Base-by-base conservation (phyloP, 2,329 filamentous ascomycete genomes). In the Cryphonectria nitschkei region DNA sequence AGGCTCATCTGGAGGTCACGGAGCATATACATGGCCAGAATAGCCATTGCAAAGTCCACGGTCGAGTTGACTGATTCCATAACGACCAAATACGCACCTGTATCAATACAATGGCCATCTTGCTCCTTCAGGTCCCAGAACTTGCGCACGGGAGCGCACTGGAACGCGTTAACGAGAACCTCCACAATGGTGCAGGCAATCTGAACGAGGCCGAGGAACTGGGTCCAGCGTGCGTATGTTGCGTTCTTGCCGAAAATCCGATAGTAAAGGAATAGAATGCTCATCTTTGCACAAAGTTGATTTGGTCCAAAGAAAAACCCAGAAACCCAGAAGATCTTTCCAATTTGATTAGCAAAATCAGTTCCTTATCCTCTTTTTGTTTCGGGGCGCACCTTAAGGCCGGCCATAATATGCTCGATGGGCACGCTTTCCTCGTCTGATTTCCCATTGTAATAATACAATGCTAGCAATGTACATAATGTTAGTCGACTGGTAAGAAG, bases 11-110 rank as follows among this genome's bases (percentile, higher is more conserved):
- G 54, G 16, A 58, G 26, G 16, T 58, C 54, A 29, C 64, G 64
- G 22, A 66, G 22, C 64, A 66, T 66, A 22, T 54, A n/a, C 46
- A 66, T 56, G 3, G 50, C 64, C 2, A 66, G 46, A 2, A 39
- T 13, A 6, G 37, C 64, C 64, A 66, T 66, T 3, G 64, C 64
- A 32, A 66, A 66, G 50, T 66, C 64, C 13, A 66, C 32, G 4
- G 52, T 26, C 22, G 64, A 66, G 50, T 66, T 66, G 4, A 39
- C 29, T 5, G 50, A 16, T 39, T 66, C 64, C 16, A 32, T 39
- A 2, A 34, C 50, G 4, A 50, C 41, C 0, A 66, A 11, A 2
- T 54, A 37, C 6, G 13, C 16, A 29, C 64, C 64, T 1, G 37
- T 54, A 5, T 66, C 41, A 11, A 26, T 66, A 19, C 64, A 66